phyloP scores from a whole-genome alignment of 1,284 basidiomycete species.

The Moesziomyces globuligerus region DNA sequence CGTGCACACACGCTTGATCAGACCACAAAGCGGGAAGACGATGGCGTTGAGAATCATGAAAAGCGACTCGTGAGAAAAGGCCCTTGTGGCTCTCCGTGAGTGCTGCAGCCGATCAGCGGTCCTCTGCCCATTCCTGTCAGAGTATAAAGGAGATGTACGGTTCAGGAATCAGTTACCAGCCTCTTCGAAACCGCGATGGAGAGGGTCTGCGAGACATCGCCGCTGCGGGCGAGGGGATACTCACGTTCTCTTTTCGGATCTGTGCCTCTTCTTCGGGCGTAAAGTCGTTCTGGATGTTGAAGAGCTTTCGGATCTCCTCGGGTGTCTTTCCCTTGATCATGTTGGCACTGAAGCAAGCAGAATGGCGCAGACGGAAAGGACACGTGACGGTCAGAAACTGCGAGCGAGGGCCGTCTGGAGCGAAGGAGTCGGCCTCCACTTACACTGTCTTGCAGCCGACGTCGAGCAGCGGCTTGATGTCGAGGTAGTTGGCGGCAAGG shows the following conservation, averaged over 20 bases:
- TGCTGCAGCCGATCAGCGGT: constrained; percentile 44
- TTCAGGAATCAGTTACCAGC: constrained; percentile 2
- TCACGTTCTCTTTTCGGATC: constrained; percentile 97
- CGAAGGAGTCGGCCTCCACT: constrained; percentile 16
- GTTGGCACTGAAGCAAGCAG: constrained; percentile 75
- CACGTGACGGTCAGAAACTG: not conserved
- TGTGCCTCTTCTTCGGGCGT: constrained; percentile 99
- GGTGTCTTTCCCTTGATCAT: constrained; percentile 99
- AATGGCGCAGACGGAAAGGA: not conserved
- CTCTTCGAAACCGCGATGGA: not conserved
- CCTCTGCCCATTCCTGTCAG: constrained; percentile 65
- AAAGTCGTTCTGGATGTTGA: constrained; percentile 84
- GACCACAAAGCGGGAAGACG: no score
- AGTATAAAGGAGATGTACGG: not conserved
- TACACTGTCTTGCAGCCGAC: constrained; percentile 98
- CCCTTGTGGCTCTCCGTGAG: constrained; percentile 2
- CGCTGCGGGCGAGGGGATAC: constrained; percentile 13
- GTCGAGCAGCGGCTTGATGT: constrained; percentile 98
- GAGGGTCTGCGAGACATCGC: not conserved
- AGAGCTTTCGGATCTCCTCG: constrained; percentile 93
- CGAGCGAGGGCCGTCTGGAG: not conserved
- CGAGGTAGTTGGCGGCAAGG: constrained; percentile 98
- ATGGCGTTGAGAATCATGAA: no score
- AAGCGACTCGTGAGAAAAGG: no score
- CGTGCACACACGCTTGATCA: no score